Evolutionary conservation across 441 rosid species (phyloP), one percentile per base, ranked within the genome.

Genomic region (Jatropha podagrica): DNA sequence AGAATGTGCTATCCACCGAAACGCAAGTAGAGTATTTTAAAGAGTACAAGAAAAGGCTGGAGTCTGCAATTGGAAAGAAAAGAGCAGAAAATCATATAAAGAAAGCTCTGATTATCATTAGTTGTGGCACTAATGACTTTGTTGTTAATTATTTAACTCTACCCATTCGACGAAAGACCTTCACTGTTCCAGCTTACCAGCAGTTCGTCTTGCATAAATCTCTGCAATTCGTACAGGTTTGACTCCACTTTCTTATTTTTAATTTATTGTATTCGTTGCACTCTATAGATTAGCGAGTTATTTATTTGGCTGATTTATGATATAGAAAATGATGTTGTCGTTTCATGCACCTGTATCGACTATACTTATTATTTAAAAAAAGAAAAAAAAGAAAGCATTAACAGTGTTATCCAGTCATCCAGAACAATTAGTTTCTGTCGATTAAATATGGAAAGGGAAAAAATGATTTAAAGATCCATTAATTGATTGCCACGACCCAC

Each of bases 101-200:
- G 58, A 88, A 84, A 4, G 86, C 98, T 2, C 1, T 85, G 55
- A 89, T 78, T 74, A 4, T 88, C 15, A 55, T 92, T 5, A 87
- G 96, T 59, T 90, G 91, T 14, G 97, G 92, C 23, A 91, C 97
- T 38, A 94, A 94, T 61, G 97, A 92, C 73, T 92, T 91, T 56
- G 81, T 91, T n/a, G 64, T 90, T 67, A 90, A 83, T 72, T 92
- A 92, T 79, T 94, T 86, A 40, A 20, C 84, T 9, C 23, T 94
- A 13, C 97, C 95, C 4, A 54, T 83, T 38, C 85, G 95, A 69
- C 79, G 85, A 67, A 83, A 78, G 42, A 83, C 75, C 74, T 94
- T 74, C 85, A 69, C 88, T 44, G 26, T 88, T 75, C 70, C 81
- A 71, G 82, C 77, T 56, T 94, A 89, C 80, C 83, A 94, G 68